phyloP scores from a whole-genome alignment of 225 moss, liverwort and hornwort genomes.

The Bryum argenteum region DNA sequence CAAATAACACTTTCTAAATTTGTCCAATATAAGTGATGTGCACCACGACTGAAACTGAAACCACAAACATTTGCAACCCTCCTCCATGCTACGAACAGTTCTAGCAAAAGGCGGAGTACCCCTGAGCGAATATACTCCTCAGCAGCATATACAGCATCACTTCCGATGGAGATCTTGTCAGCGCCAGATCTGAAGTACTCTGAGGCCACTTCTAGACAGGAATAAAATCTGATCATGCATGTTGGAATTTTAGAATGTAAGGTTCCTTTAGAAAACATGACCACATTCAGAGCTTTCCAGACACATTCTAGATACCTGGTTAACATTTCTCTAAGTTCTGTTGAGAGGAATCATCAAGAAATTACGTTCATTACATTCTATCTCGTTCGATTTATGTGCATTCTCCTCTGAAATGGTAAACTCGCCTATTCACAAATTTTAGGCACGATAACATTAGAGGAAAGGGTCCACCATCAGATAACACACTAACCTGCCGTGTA shows the following conservation, averaged over 20 bases:
- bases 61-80: slow-evolving; percentile 9
- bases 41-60: slow-evolving; percentile 8
- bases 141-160: slow-evolving; percentile 98
- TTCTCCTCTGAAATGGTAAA: neutral
- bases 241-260: slow-evolving; percentile 1
- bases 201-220: slow-evolving; percentile 95
- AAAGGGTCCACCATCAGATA: neutral
- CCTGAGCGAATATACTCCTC: slow-evolving; percentile 86
- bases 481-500: slow-evolving; percentile 71
- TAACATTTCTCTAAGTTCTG: slow-evolving; percentile 7
- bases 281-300: neutral
- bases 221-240: slow-evolving; percentile 71
- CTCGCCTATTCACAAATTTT: neutral
- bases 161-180: slow-evolving; percentile 97
- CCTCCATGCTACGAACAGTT: slow-evolving; percentile 1
- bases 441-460: neutral
- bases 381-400: neutral
- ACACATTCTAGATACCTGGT: neutral
- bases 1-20: neutral
- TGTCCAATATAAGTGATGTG: slow-evolving; percentile 8
- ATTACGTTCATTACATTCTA: neutral
- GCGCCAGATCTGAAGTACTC: slow-evolving; percentile 99
- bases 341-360: slow-evolving; percentile 3
- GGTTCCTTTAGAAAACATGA: neutral
- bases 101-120: slow-evolving; percentile 40